These are phyloP conservation scores for Oenanthe sinensis DNA, from an alignment of 129 eudicot genomes.

Conservation along the genomic window DNA sequence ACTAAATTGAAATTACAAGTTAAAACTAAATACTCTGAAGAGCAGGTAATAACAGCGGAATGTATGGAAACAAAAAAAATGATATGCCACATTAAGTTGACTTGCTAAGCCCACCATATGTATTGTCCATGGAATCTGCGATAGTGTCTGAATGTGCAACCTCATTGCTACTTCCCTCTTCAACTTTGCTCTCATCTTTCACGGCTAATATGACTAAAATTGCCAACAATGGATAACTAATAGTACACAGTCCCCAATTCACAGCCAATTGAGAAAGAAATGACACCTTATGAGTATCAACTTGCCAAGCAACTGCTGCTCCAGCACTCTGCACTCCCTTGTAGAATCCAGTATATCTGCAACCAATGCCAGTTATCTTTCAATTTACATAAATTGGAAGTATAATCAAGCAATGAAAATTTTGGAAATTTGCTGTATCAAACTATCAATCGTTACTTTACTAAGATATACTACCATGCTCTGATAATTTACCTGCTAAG, in stretches of 20 bases:
- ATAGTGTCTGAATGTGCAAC: slow-evolving; percentile 13
- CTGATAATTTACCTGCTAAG: slow-evolving; percentile 80
- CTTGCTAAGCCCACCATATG: slow-evolving; percentile 18
- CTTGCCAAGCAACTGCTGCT: slow-evolving; percentile 92
- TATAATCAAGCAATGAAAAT: neutral
- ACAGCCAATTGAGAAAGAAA: slow-evolving; percentile 44
- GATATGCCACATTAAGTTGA: slow-evolving; percentile 9
- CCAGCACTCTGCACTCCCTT: slow-evolving; percentile 98
- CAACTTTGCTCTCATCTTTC: slow-evolving; percentile 48
- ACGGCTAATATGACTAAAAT: slow-evolving; percentile 58
- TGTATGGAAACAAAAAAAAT: neutral
- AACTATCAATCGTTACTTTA: too few species aligned
- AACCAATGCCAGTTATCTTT: slow-evolving; percentile 1
- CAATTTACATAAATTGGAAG: neutral
- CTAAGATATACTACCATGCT: neutral
- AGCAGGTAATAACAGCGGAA: neutral
- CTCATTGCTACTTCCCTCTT: slow-evolving; percentile 24
- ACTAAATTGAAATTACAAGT: neutral
- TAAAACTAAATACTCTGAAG: too few species aligned
- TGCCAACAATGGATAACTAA: slow-evolving; percentile 62
- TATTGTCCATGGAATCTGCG: slow-evolving; percentile 19
- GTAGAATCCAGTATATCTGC: slow-evolving; percentile 77
- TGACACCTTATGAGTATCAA: slow-evolving; percentile 59
- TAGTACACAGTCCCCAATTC: slow-evolving; percentile 65
- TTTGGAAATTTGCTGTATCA: neutral